These are phyloP conservation scores for Sanguinoderma infundibulare DNA, from an alignment of 1,284 basidiomycete species.

Conservation along the genomic window DNA sequence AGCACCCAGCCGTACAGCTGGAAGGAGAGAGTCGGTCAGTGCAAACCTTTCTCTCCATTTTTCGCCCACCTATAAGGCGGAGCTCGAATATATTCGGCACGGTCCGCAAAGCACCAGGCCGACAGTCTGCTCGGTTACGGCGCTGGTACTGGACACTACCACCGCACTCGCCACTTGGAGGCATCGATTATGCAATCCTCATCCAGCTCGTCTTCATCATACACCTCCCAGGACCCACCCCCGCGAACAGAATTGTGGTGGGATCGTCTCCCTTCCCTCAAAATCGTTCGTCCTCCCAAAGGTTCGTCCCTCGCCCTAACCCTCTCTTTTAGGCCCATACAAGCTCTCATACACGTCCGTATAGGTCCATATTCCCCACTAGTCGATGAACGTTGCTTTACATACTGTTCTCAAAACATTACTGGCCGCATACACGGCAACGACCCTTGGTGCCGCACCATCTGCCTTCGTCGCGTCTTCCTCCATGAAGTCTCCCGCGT, in stretches of 20 bases:
- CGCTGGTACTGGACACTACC: too few species aligned
- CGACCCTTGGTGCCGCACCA: conserved; percentile 64
- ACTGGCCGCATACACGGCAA: conserved; percentile 57
- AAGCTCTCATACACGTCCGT: conserved; percentile 22
- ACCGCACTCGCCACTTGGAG: neutral
- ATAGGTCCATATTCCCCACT: conserved; percentile 60
- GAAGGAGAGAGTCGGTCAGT: conserved; percentile 46
- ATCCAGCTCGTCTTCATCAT: conserved; percentile 13
- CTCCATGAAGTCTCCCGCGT: conserved; percentile 70
- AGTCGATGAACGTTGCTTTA: conserved; percentile 75
- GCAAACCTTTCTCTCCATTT: too few species aligned
- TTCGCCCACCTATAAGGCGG: neutral
- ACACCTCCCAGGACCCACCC: conserved; percentile 15
- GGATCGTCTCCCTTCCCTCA: conserved; percentile 32
- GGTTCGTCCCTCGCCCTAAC: conserved; percentile 17
- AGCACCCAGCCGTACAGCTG: conserved; percentile 61
- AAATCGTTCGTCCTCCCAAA: conserved; percentile 33
- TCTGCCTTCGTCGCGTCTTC: conserved; percentile 76
- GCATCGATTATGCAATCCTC: conserved; percentile 3
- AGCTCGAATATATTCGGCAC: neutral
- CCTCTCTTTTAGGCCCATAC: conserved; percentile 47
- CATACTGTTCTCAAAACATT: conserved; percentile 70
- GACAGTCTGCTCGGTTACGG: too few species aligned
- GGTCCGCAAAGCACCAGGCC: too few species aligned
- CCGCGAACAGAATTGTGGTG: conserved; percentile 27